Evolutionary conservation across 345 rosid species (phyloP), one percentile per base, ranked within the genome.

Genomic region (Aurinia saxatilis): DNA sequence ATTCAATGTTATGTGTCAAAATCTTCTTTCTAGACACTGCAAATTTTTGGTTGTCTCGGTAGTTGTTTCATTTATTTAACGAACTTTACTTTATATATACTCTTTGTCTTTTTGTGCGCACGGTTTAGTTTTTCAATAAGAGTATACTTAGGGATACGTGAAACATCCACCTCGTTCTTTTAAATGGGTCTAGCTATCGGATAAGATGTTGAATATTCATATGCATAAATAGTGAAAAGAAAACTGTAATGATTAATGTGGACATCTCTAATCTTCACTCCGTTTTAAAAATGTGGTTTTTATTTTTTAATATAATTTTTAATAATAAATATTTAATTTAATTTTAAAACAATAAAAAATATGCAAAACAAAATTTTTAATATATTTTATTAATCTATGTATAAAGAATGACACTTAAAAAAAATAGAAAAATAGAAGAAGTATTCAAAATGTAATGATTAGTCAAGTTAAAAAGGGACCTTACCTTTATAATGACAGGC

Each of bases 151-250:
- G 53, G 18, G 53, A 16, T 68, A 50, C 66, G 66, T 38, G 46
- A 68, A 31, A 40, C 35, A 50, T 42, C 60, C 16, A 41, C 53
- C 60, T 59, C 60, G 72, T 41, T 10, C 44, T 35, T 45, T 33
- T 54, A 42, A 34, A 66, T 46, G 17, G 18, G 15, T 44, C 9
- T 35, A 25, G 37, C 1, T 2, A 51, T 42, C 3, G 17, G 73
- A 68, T 60, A 68, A 68, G 66, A 44, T 60, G 46, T 58, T 67
- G 47, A 50, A 50, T 50, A 66, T 57, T 56, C 50, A 17, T 45
- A 8, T 45, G 8, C 14, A 46, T 11, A n/a, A 23, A 39, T 9
- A 63, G 21, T 41, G 44, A 47, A 21, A 5, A 53, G 11, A 8
- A 19, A 23, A 34, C 1, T 19, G 31, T n/a, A 21, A 36, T n/a